phyloP scores from a whole-genome alignment of 257 asterid genomes.

The Nicotiana benthamiana region DNA sequence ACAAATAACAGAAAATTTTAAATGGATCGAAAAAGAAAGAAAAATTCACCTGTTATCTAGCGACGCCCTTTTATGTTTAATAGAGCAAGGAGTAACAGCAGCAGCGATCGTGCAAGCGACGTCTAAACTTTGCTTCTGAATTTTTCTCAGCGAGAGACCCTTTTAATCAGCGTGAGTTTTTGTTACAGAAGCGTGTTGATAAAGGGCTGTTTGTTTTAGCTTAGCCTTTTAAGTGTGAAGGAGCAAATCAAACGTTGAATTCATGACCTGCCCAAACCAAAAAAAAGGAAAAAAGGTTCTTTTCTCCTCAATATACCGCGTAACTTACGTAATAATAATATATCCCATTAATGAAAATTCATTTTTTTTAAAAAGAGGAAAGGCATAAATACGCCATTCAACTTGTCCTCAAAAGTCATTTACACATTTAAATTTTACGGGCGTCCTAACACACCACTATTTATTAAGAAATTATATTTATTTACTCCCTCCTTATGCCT shows the following conservation, averaged over 20 bases:
- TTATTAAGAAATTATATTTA: too few relatives aligned
- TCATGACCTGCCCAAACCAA: background rate
- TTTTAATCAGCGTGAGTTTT: conserved; percentile 25
- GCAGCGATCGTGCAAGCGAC: conserved; percentile 59
- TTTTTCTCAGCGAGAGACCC: conserved; percentile 9
- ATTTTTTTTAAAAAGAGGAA: accelerated
- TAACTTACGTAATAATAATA: background rate
- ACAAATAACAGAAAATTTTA: background rate
- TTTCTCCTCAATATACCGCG: background rate
- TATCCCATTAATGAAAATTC: background rate
- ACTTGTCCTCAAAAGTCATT: too few relatives aligned
- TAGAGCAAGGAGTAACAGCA: background rate
- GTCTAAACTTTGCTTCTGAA: conserved; percentile 4
- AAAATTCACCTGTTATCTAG: background rate
- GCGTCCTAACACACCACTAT: too few relatives aligned
- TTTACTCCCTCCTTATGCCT: too few relatives aligned
- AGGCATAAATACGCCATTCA: too few relatives aligned
- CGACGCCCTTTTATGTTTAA: too few relatives aligned
- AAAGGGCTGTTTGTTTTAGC: background rate
- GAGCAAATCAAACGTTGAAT: background rate
- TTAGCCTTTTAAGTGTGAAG: background rate
- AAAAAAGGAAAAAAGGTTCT: background rate
- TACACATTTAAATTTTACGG: too few relatives aligned
- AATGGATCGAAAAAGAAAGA: conserved; percentile 2
- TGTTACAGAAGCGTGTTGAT: conserved; percentile 11